phyloP scores from a whole-genome alignment of 1,284 basidiomycete species.

The Dichomitus squalens region DNA sequence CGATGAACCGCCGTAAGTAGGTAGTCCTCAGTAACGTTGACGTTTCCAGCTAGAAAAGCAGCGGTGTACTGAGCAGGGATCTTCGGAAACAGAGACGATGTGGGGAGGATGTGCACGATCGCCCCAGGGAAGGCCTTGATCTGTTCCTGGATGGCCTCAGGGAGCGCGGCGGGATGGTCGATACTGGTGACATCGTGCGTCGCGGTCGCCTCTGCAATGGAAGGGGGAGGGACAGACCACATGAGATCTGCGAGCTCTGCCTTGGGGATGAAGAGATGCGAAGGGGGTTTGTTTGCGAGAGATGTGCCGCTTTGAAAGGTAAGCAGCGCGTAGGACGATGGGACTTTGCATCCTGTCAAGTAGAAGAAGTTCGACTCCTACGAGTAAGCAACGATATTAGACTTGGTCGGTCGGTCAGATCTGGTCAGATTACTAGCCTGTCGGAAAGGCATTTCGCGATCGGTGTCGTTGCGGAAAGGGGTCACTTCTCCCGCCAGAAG shows the following conservation, averaged over 20 bases:
- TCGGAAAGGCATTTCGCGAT: conserved; percentile 81
- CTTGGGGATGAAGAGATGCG: conserved; percentile 77
- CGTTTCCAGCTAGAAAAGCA: conserved; percentile 38
- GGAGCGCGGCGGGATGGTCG: conserved; percentile 51
- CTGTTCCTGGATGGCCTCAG: conserved; percentile 51
- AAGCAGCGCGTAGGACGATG: conserved; percentile 70
- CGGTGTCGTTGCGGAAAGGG: conserved; percentile 82
- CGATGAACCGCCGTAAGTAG: conserved; percentile 77
- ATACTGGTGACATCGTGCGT: conserved; percentile 63
- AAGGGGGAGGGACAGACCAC: conserved; percentile 87
- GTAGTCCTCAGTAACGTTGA: conserved; percentile 53
- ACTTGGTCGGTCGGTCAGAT: neutral
- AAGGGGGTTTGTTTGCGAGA: conserved; percentile 46
- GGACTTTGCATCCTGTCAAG: conserved; percentile 77
- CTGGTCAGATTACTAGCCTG: conserved; percentile 33
- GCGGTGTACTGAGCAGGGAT: conserved; percentile 46
- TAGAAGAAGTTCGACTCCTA: conserved; percentile 90
- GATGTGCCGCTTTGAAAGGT: conserved; percentile 54
- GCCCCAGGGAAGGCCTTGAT: conserved; percentile 61
- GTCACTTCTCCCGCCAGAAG: conserved; percentile 63
- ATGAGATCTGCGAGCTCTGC: conserved; percentile 73
- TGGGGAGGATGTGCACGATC: conserved; percentile 65
- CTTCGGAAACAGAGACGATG: conserved; percentile 57
- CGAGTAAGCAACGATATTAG: neutral
- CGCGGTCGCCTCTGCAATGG: conserved; percentile 55